Evolutionary conservation across 441 rosid genomes (phyloP).

Genomic region (Populus hybrid): DNA sequence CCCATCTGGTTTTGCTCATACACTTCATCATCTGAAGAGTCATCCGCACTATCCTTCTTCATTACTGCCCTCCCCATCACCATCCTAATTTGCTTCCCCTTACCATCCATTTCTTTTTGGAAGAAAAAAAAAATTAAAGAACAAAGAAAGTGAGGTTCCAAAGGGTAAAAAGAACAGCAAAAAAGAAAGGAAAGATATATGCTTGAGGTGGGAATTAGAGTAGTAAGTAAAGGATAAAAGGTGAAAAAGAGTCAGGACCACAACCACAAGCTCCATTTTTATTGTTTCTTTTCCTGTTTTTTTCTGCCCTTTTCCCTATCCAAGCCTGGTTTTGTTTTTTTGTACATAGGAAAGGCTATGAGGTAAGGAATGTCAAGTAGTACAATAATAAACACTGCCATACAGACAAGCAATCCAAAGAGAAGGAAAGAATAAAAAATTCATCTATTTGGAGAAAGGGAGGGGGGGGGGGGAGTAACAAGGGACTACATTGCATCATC

Average conservation of each 20-base stretch:
- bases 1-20: conserved; percentile 8
- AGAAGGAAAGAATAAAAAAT: not conserved
- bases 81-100: conserved; percentile 28
- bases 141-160: not conserved
- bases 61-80: conserved; percentile 22
- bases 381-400: not conserved
- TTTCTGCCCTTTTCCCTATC: not conserved
- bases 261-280: conserved; percentile 19
- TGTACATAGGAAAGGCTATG: not conserved
- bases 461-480: not conserved
- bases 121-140: not conserved
- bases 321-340: not conserved
- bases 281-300: not conserved
- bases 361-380: not conserved
- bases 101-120: conserved; percentile 29
- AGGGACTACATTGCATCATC: not conserved
- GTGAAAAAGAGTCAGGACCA: conserved; percentile 24
- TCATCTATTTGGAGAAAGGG: not conserved
- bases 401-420: not conserved
- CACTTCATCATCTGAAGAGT: conserved; percentile 27
- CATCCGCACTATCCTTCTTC: conserved; percentile 25
- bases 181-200: not conserved
- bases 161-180: not conserved
- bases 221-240: not conserved
- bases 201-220: conserved; percentile 8